Base-by-base conservation (phyloP, 768 basidiomycete genomes). In the Tephrocybe sp. region DNA sequence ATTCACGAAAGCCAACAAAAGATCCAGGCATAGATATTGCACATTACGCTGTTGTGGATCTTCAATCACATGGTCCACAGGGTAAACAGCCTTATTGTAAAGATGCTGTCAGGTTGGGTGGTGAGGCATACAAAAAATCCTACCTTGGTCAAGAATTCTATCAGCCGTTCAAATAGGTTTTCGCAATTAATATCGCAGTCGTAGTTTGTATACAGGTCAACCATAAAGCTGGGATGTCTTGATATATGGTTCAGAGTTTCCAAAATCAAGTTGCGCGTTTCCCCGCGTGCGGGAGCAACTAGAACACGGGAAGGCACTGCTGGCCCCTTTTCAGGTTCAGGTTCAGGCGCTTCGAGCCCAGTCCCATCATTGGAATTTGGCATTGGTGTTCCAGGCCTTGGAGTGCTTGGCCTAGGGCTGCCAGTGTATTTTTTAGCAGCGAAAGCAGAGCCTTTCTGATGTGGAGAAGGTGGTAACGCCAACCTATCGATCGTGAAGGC, bases 161-260 rank as follows among this genome's bases (percentile, higher is more conserved):
- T 72, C 18, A 97, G 69, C 13, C 91, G 77, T 63, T 98, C 94
- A 58, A 94, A 95, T 48, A 98, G 69, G 64, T 98, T 95, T 71
- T 98, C 97, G 65, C 91, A 93, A 61, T 97, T 95, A 56, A 88
- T 83, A 61, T 97, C 93, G 61, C 94, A 97, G 63, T 99, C 97
- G 66, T 97, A 99, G 65, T 98, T 99, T 47, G 84, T 78, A 71
- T 92, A 99, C 12, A 97, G 73, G 60, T 98, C 93, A 39, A 95
- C 91, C 88, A 97, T 92, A 71, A 95, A 94, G 62, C 86, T 90
- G 2, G 90, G 82, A 58, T 88, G 83, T 2, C 87, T 76, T 13
- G 90, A 86, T 37, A 94, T 80, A 46, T 90, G 86, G 46, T 79
- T 79, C 21, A 98, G 71, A 4, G 88, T 88, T 66, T 97, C 95